Base-by-base conservation (phyloP, 805 yeast species). In the Kazachstania bromeliacearum region DNA sequence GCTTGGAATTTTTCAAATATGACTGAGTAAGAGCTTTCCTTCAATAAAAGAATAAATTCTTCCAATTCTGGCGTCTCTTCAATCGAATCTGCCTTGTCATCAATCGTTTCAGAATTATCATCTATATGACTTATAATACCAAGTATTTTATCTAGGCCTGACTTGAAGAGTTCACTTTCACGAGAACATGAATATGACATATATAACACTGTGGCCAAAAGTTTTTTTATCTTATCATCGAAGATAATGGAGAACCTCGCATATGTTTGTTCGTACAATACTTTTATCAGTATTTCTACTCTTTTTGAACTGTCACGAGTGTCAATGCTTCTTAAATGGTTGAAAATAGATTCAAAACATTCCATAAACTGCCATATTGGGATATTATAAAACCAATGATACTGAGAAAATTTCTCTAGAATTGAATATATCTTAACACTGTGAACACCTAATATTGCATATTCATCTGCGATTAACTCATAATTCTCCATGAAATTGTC, bases 321-420 rank as follows among this genome's bases (percentile, higher is more conserved):
- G n/a, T n/a, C n/a, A n/a, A n/a, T n/a, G n/a, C n/a, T n/a, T n/a
- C n/a, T n/a, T n/a, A n/a, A n/a, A n/a, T n/a, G n/a, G n/a, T 20
- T 20, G 62, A 53, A 21, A 59, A 69, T n/a, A 17, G 28, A 10
- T 41, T 43, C 29, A 27, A 73, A 54, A 13, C 68, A 55, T 1
- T 43, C 38, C 37, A 64, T 45, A 39, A 70, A 67, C 30, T 62
- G 65, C 5, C 64, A 62, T 23, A 79, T 61, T 0, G 85, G 62
- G 45, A 81, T 74, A 33, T 70, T 71, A 53, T 85, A 88, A 42
- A 77, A 72, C 20, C 55, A 54, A 39, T 71, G 70, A n/a, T 75
- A 34, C 0, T 39, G 31, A 14, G 61, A 44, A 4, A 80, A 46
- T 2, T 51, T 44, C 12, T 70, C 68, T 19, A 82, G 46, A 5